These are phyloP conservation scores for Globisporangium solare DNA, from an alignment of 352 stramenopile genomes.

Conservation along the genomic window DNA sequence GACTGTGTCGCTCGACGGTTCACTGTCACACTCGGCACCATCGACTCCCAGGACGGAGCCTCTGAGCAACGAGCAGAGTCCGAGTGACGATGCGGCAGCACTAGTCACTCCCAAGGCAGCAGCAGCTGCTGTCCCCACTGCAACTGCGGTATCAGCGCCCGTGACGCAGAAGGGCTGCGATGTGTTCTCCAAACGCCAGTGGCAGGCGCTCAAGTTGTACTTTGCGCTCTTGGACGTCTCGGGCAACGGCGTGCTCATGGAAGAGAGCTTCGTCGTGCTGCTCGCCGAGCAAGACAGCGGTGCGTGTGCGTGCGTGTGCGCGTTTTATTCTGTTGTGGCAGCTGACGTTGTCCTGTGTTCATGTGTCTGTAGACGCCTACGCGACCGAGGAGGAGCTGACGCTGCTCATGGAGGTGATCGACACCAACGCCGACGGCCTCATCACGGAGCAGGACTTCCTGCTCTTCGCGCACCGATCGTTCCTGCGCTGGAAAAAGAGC, in stretches of 20 bases:
- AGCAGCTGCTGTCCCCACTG: neutral
- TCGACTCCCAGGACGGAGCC: constrained; percentile 2
- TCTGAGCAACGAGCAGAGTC: constrained; percentile 13
- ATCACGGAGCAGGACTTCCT: constrained; percentile 81
- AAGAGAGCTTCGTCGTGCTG: constrained; percentile 80
- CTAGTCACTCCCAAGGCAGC: neutral
- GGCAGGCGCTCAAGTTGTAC: constrained; percentile 72
- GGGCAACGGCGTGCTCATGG: constrained; percentile 60
- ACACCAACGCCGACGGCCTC: constrained; percentile 70
- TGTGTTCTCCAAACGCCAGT: constrained; percentile 67
- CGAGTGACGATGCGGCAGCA: constrained; percentile 10
- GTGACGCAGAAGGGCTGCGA: constrained; percentile 21
- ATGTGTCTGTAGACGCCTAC: constrained; percentile 53
- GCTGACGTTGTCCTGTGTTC: no score
- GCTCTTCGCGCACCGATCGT: constrained; percentile 74
- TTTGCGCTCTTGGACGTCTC: constrained; percentile 69
- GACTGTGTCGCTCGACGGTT: no score
- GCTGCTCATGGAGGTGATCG: constrained; percentile 74
- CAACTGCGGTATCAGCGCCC: constrained; percentile 1
- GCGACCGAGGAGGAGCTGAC: constrained; percentile 77
- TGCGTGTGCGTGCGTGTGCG: constrained; percentile 26
- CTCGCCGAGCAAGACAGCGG: constrained; percentile 76
- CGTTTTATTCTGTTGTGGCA: constrained; percentile 7
- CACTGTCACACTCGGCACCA: no score
- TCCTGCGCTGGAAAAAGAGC: constrained; percentile 57